A percentile compares a stretch with the other conserved stretches of the same genome.
phyloP scores from a whole-genome alignment of 495 filamentous ascomycete species.

The Neurospora sp. region DNA sequence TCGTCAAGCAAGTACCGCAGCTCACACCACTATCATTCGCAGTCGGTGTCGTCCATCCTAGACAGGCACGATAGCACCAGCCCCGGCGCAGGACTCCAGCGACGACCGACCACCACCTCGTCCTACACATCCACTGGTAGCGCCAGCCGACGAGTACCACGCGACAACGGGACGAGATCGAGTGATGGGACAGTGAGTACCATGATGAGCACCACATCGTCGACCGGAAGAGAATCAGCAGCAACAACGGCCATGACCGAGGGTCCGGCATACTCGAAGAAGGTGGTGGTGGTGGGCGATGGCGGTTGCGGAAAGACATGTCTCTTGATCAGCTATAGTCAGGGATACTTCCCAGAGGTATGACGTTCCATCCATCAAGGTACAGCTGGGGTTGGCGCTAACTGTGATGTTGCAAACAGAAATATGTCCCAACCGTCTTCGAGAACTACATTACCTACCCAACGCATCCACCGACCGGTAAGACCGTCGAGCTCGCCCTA shows the following conservation, averaged over 20 bases:
- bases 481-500: constrained; percentile 88
- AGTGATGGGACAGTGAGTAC: constrained; percentile 78
- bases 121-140: constrained; percentile 12
- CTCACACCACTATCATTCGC: constrained; percentile 27
- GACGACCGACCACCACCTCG: background rate
- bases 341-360: constrained; percentile 98
- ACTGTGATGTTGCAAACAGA: constrained; percentile 40
- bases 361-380: constrained; percentile 4
- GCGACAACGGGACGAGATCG: constrained; percentile 30
- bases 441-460: constrained; percentile 99
- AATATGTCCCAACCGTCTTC: constrained; percentile 99
- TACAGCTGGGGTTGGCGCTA: background rate
- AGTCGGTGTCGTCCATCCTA: constrained; percentile 5
- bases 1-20: constrained; percentile 34
- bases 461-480: constrained; percentile 72
- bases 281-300: constrained; percentile 96
- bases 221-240: constrained; percentile 59
- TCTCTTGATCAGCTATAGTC: constrained; percentile 92
- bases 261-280: constrained; percentile 91
- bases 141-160: constrained; percentile 26
- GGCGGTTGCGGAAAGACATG: constrained; percentile 99
- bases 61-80: constrained; percentile 31
- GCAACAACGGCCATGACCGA: constrained; percentile 70
- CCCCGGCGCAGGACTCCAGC: background rate
- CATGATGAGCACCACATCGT: constrained; percentile 48